Evolutionary conservation across 2,329 filamentous ascomycete genomes (phyloP), one percentile per base, ranked within the genome.

Genomic region (Myotisia sp.): DNA sequence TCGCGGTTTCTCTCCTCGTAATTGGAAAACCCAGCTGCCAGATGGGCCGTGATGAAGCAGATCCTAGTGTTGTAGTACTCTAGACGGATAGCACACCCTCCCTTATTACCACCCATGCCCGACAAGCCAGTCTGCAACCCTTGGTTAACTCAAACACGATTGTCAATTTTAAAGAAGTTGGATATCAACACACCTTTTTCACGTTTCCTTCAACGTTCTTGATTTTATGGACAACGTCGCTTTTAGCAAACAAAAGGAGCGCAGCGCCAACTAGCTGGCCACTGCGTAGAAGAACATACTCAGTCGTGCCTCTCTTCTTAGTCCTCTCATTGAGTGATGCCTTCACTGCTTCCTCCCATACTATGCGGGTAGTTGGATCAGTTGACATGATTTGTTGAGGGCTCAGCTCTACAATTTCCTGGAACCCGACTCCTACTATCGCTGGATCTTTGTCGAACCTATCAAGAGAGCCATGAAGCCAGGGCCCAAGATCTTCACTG

Each of bases 301-400:
- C 79, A 36, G 86, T 77, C 4, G 73, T 71, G 0, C 74, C 74
- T 14, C 70, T 63, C 38, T 64, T 64, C 26, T 70, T 68, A 12
- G 83, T 76, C 42, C 79, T 72, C 7, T 62, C 58, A 47, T 95
- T 94, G 24, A 98, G 59, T 9, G 78, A 83, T 29, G 65, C 66
- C 44, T 78, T 77, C 16, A 95, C 85, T 3, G 81, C 77, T 34
- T 68, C 62, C 53, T 98, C 90, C 90, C 90, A 98, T 13, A 77
- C 63, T 42, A 84, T 76, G 44, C 87, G 82, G 35, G 82, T 72
- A 3, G 76, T 74, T 1, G 90, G 90, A 52, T 98, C 87, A 40
- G 86, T 95, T 44, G 92, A 93, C 85, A 98, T 94, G 50, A 98
- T 95, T 51, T 98, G 90, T 54, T 95, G 87, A 10, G 92, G 90